A percentile compares a stretch with the other conserved stretches of the same genome.
phyloP scores from a whole-genome alignment of 2,329 filamentous ascomycete genomes.

The Eutypella sp. region DNA sequence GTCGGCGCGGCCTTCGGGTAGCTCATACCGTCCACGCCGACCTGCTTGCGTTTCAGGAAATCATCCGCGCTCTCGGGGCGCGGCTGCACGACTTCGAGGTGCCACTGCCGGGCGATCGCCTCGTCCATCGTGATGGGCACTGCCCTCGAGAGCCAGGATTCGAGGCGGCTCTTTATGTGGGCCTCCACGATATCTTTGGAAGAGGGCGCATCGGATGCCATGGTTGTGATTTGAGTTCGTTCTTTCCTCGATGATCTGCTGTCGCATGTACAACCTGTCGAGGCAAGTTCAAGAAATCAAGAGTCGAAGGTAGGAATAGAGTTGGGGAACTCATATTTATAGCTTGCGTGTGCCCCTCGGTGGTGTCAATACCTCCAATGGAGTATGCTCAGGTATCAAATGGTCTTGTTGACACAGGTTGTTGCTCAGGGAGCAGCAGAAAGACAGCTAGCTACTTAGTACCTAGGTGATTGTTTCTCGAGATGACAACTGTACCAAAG shows the following conservation, averaged over 20 bases:
- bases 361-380: too few species aligned
- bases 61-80: not conserved
- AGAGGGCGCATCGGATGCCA: slow-evolving; percentile 3
- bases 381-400: too few species aligned
- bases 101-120: not conserved
- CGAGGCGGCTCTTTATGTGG: slow-evolving; percentile 5
- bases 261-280: too few species aligned
- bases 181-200: slow-evolving; percentile 4
- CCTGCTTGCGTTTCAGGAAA: not conserved
- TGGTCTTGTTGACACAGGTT: too few species aligned
- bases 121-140: not conserved
- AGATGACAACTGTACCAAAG: too few species aligned
- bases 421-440: too few species aligned
- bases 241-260: not conserved
- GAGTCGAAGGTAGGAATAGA: not conserved
- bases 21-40: not conserved
- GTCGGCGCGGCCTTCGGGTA: not conserved
- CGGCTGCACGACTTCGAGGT: not conserved
- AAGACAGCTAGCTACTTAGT: too few species aligned
- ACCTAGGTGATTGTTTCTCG: too few species aligned
- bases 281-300: too few species aligned
- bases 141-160: slow-evolving; percentile 5
- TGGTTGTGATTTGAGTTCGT: not conserved
- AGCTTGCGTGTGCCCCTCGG: too few species aligned
- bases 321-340: too few species aligned